These are phyloP conservation scores for Suillus brevipes DNA, from an alignment of 768 basidiomycete species.

Conservation along the genomic window DNA sequence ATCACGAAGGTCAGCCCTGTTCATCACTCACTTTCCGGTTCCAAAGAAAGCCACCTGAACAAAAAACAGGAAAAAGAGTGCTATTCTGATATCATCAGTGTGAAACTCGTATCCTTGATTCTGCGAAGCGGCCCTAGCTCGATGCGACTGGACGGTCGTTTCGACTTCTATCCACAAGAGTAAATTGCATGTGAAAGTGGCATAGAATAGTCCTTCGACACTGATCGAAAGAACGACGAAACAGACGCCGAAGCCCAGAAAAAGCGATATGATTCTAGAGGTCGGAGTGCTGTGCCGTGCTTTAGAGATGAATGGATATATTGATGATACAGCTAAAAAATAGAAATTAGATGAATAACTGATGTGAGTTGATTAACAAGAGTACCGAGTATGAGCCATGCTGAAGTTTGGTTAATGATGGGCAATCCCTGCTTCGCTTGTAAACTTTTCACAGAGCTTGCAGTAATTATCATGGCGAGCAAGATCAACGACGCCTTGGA, in stretches of 20 bases:
- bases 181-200: slow-evolving; percentile 63
- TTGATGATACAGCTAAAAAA: slow-evolving; percentile 46
- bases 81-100: slow-evolving; percentile 67
- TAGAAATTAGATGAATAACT: not conserved
- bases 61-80: slow-evolving; percentile 82
- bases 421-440: slow-evolving; percentile 71
- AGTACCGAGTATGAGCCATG: slow-evolving; percentile 69
- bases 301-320: slow-evolving; percentile 48
- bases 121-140: slow-evolving; percentile 1
- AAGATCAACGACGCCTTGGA: slow-evolving; percentile 46
- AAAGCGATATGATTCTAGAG: slow-evolving; percentile 59
- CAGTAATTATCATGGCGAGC: slow-evolving; percentile 52
- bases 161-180: slow-evolving; percentile 72
- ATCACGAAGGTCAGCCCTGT: not conserved
- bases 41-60: slow-evolving; percentile 88
- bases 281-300: slow-evolving; percentile 38
- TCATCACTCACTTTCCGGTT: slow-evolving; percentile 67
- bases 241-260: slow-evolving; percentile 71
- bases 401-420: slow-evolving; percentile 52
- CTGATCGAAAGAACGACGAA: slow-evolving; percentile 83
- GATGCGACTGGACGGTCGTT: slow-evolving; percentile 23
- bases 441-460: slow-evolving; percentile 57
- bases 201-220: slow-evolving; percentile 78
- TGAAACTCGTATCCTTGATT: slow-evolving; percentile 43
- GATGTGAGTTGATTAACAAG: slow-evolving; percentile 5